Base-by-base conservation (phyloP, 2,329 filamentous ascomycete genomes). In the Lomentospora prolificans region DNA sequence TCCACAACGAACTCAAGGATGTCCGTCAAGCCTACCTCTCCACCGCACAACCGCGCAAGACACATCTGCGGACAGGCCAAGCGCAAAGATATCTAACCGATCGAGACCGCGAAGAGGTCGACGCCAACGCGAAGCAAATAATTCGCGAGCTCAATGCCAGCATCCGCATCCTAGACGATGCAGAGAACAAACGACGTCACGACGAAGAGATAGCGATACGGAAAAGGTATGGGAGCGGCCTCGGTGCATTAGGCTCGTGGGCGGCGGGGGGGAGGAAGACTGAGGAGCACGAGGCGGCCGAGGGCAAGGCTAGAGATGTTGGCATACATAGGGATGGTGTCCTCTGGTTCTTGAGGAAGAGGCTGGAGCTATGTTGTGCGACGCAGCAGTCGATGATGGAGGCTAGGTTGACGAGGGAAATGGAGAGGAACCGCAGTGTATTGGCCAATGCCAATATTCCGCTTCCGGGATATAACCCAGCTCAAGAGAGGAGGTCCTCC, bases 311-410 rank as follows among this genome's bases (percentile, higher is more conserved):
- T 56, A 82, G 82, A 59, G 82, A 81, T 41, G 70, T 87, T 5
- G 84, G 80, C 53, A 78, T 81, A 52, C 87, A 95, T 61, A 76
- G 91, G 54, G 91, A 95, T 64, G 86, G 86, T 60, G 83, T 99
- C 50, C 72, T 97, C 9, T 92, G 87, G 85, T 91, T 86, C 62
- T 67, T 99, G 64, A 79, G 88, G 60, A 79, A 86, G 65, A 79
- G 83, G 64, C 71, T 97, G 60, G 87, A 94, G 70, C 78, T 82
- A 61, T 90, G 86, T 57, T 86, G 87, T 44, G 79, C 82, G 63
- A 83, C 86, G 60, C 92, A 97, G 74, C 84, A 89, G 63, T 81
- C 80, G 53, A 96, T 97, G 90, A 96, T 97, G 79, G 91, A 96
- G 72, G 87, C 89, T 64, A 75, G 94, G 63, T 75, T 97, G 61